A percentile compares a stretch with the other conserved stretches of the same genome.
These are phyloP conservation scores for Aspergillus fumigatiaffinis DNA, from an alignment of 2,329 filamentous ascomycete genomes.

Conservation along the genomic window DNA sequence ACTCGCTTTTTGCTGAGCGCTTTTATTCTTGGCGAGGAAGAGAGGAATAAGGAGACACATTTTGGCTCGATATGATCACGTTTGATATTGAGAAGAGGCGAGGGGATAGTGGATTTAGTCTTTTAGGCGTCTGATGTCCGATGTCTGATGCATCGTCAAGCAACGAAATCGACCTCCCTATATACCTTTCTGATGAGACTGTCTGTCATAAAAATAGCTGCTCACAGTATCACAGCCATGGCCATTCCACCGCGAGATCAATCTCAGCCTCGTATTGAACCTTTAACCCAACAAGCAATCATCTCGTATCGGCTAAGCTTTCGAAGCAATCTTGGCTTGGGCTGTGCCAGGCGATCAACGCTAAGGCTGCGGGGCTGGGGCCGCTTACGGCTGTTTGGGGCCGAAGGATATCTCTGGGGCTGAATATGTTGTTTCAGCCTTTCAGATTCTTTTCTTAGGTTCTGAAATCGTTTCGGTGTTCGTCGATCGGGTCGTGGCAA, in stretches of 20 bases:
- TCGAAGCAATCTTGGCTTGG: background rate
- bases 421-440: too few relatives aligned
- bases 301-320: background rate
- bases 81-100: background rate
- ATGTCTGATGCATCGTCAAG: background rate
- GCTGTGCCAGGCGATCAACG: background rate
- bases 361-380: background rate
- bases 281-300: background rate
- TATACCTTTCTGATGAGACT: background rate
- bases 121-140: too few relatives aligned
- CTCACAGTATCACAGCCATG: background rate
- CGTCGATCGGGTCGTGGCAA: background rate
- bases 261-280: background rate
- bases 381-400: too few relatives aligned
- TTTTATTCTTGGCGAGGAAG: background rate
- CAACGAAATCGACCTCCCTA: background rate
- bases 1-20: background rate
- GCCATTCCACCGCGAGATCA: background rate
- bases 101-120: too few relatives aligned
- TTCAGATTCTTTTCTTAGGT: background rate
- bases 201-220: background rate
- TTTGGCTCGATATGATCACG: background rate
- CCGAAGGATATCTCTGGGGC: background rate
- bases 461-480: background rate
- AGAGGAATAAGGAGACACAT: background rate